Base-by-base conservation (phyloP, 1,284 basidiomycete genomes). In the Coniferiporia weirii region DNA sequence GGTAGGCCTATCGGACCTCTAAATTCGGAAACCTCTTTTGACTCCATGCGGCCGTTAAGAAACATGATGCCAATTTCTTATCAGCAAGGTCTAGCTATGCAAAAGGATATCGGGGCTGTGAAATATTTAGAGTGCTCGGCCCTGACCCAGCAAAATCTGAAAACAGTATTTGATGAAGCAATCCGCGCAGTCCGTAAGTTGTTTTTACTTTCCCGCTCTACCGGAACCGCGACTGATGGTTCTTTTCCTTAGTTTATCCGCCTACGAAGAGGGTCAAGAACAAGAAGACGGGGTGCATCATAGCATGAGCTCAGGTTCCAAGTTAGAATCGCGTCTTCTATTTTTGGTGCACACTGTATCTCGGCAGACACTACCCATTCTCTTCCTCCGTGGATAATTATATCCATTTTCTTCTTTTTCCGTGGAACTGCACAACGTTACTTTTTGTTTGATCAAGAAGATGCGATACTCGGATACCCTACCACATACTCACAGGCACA, bases 61-160 rank as follows among this genome's bases (percentile, higher is more conserved):
- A 87, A 95, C 68, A 96, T 97, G 90, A 83, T 87, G 57, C 96
- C 97, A 44, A 97, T 99, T 69, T 82, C 87, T 64, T 99, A 96
- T 71, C 79, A 85, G 53, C 91, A 98, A 76, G 96, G 94, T 59
- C 87, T 93, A 44, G 80, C 85, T 55, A 95, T 98, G 93, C 85
- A 88, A 60, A 89, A 89, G 69, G 95, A 98, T 68, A 97, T 99
- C 65, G 89, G 90, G 43, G 96, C 96, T 38, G 91, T 96, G 66
- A 96, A 95, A 73, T 99, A 98, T 71, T 76, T 98, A 61, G 96
- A 99, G 74, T 98, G 96, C 72, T 97, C 94, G 27, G 97, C 97
- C 46, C 78, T 99, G 68, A 98, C 97, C 49, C 97, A 99, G 79
- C 96, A 98, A 76, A 95, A 94, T 20, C 76, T 98, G 68, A 97